A percentile compares a stretch with the other conserved stretches of the same genome.
Evolutionary conservation across 2,329 filamentous ascomycete species (phyloP).

Genomic region (Fonsecaea erecta): DNA sequence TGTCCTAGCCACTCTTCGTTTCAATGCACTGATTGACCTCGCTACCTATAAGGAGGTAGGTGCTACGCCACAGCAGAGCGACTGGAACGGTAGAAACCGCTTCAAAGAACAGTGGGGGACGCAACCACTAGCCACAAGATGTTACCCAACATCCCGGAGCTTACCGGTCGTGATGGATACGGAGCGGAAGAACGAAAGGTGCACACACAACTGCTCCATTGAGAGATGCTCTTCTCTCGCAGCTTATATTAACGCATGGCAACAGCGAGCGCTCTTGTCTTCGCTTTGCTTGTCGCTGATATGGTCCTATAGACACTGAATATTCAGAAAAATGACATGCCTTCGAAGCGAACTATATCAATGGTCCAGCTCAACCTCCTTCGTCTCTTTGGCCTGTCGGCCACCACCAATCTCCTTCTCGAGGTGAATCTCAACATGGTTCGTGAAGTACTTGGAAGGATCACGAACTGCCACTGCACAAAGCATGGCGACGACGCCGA

Average conservation of each 20-base stretch:
- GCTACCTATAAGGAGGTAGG: not conserved
- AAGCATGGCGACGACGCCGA: slow-evolving; percentile 26
- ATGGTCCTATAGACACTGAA: not conserved
- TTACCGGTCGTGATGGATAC: not conserved
- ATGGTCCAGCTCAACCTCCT: slow-evolving; percentile 16
- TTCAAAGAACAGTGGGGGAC: not conserved
- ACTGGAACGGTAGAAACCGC: not conserved
- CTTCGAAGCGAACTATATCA: not conserved
- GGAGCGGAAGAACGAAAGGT: not conserved
- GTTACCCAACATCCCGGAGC: not conserved
- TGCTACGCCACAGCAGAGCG: not conserved
- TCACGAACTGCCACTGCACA: slow-evolving; percentile 28
- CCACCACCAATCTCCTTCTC: slow-evolving; percentile 29
- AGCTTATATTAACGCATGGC: not conserved
- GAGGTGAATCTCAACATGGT: slow-evolving; percentile 29
- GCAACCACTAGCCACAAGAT: not conserved
- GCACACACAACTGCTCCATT: not conserved
- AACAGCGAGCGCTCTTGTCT: not conserved
- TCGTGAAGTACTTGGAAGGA: slow-evolving; percentile 32
- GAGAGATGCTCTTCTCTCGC: not conserved
- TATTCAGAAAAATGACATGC: not conserved
- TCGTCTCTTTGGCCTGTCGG: slow-evolving; percentile 11
- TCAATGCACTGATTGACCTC: not conserved
- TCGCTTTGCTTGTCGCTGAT: not conserved
- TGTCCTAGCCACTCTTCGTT: not conserved